These are phyloP conservation scores for Xylaria hypoxylon DNA, from an alignment of 2,329 filamentous ascomycete species.

Conservation along the genomic window DNA sequence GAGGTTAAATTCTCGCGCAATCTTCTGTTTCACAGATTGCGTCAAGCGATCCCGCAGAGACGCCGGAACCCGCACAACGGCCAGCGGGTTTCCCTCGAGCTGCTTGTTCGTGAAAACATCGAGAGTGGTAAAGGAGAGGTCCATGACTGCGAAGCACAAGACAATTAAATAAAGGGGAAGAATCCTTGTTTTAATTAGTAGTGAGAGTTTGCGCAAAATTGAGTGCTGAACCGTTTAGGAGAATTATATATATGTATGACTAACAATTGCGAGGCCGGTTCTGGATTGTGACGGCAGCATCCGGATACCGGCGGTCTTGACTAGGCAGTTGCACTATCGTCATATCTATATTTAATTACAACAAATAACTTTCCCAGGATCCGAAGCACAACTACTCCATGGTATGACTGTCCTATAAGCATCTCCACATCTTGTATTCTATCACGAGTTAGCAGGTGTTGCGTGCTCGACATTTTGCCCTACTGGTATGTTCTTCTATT, in stretches of 20 bases:
- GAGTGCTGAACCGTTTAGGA: not conserved
- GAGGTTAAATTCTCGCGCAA: conserved; percentile 73
- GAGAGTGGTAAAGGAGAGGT: conserved; percentile 63
- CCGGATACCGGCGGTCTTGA: conserved; percentile 26
- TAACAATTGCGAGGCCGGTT: conserved; percentile 27
- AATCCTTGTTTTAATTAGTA: not conserved
- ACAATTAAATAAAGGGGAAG: not conserved
- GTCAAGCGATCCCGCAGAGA: conserved; percentile 54
- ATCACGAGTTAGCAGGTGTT: not conserved
- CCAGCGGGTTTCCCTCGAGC: conserved; percentile 70
- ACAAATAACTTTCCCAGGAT: not conserved
- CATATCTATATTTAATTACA: not conserved
- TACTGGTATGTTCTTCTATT: no score
- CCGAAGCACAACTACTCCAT: not conserved
- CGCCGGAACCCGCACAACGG: conserved; percentile 66
- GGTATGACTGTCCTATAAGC: not conserved
- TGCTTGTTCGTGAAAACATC: conserved; percentile 67
- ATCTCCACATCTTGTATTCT: not conserved
- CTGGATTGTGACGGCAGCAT: conserved; percentile 5
- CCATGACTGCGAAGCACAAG: conserved; percentile 32
- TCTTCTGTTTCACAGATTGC: conserved; percentile 66
- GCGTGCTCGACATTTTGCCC: no score
- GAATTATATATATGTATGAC: conserved; percentile 19
- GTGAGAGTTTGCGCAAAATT: not conserved
- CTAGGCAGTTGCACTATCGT: conserved; percentile 9